phyloP scores from a whole-genome alignment of 257 asterid genomes.

The Verbascum thapsus region DNA sequence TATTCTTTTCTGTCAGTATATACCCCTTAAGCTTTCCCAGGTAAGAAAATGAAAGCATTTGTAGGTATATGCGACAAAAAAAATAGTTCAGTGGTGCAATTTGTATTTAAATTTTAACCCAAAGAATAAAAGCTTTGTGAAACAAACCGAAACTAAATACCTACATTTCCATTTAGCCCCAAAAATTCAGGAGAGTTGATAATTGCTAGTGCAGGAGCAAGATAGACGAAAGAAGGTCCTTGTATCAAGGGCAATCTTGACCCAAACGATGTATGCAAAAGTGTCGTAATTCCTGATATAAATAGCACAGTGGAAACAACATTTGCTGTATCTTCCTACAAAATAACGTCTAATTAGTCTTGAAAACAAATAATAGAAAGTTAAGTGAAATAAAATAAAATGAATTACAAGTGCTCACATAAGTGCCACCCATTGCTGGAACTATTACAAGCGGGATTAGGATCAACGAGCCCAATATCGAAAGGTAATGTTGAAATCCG shows the following conservation, averaged over 20 bases:
- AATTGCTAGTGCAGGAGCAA: slow-evolving; percentile 95
- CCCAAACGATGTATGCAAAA: slow-evolving; percentile 84
- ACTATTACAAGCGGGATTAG: slow-evolving; percentile 92
- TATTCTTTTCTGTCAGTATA: too few relatives aligned
- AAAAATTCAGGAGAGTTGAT: slow-evolving; percentile 88
- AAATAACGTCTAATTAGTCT: slow-evolving; percentile 19
- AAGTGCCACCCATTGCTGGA: slow-evolving; percentile 99
- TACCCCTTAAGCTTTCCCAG: too few relatives aligned
- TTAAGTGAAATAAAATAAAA: slow-evolving; percentile 23
- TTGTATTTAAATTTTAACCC: too few relatives aligned
- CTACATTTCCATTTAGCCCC: slow-evolving; percentile 86
- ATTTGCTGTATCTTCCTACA: slow-evolving; percentile 91
- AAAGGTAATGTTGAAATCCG: slow-evolving; percentile 92
- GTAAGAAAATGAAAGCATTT: too few relatives aligned
- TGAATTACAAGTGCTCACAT: slow-evolving; percentile 76
- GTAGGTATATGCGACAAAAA: too few relatives aligned
- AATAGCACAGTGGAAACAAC: slow-evolving; percentile 92
- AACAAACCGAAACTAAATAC: slow-evolving; percentile 31
- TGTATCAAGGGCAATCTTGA: slow-evolving; percentile 97
- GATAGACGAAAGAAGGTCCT: slow-evolving; percentile 97
- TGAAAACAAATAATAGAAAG: not conserved
- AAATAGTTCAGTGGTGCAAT: too few relatives aligned
- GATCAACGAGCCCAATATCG: slow-evolving; percentile 90
- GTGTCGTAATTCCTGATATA: slow-evolving; percentile 85
- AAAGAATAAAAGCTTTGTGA: not conserved